Evolutionary conservation across 495 filamentous ascomycete genomes (phyloP), one percentile per base, ranked within the genome.

Genomic region (Penicillium steckii): DNA sequence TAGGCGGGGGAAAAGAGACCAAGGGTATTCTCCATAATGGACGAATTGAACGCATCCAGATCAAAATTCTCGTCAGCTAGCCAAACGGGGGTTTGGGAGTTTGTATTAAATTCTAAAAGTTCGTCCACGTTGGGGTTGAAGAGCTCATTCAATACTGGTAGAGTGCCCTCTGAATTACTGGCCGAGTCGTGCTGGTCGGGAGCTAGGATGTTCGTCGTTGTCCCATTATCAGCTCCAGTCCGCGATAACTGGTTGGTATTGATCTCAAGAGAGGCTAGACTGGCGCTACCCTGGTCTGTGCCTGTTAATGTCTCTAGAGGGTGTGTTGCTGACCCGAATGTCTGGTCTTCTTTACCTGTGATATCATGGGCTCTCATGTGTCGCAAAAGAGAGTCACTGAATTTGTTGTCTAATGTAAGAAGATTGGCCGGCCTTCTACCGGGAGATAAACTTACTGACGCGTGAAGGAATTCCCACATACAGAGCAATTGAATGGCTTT

Each of bases 401-500:
- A 41, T n/a, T n/a, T n/a, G n/a, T n/a, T n/a, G n/a, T n/a, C n/a
- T n/a, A n/a, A n/a, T n/a, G n/a, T n/a, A 24, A 3, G 2, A 41
- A 41, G 3, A 18, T 1, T 41, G 19, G 2, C 13, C 8, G 8
- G 4, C 18, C 3, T 37, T 15, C 18, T 3, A 7, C 6, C 1
- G 18, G 19, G 18, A 4, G 1, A 44, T 2, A 32, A 12, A 49
- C 59, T n/a, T 46, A 65, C 62, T 59, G 60, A 22, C 60, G 47
- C 27, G 56, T 57, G 29, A 65, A 68, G 10, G 49, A 53, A 26
- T 61, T 65, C 6, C 50, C 55, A 53, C 69, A 72, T 7, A 48
- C 27, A 15, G 49, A 13, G 43, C 69, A 72, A 13, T 32, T 38
- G 37, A 67, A 70, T 2, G 69, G 69, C 40, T 67, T 68, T 27